Percentiles rank a stretch among this genome's conserved stretches.
These are phyloP conservation scores for Polychaeton citri DNA, from an alignment of 2,329 filamentous ascomycete genomes.

Conservation along the genomic window DNA sequence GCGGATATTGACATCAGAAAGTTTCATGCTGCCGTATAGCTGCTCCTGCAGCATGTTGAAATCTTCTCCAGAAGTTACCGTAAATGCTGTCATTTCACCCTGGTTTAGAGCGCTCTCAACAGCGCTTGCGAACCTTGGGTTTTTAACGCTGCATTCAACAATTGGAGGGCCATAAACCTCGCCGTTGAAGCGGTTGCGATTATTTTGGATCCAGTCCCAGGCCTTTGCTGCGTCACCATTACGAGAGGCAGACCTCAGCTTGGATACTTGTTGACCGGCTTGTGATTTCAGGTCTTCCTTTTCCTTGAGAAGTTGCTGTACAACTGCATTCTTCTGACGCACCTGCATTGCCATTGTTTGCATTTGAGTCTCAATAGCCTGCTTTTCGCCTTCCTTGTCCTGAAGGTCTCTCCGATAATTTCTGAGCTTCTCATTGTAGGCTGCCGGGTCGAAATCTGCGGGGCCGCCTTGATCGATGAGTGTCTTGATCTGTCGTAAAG, in stretches of 20 bases:
- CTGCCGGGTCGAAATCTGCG: constrained; percentile 52
- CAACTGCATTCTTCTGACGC: constrained; percentile 21
- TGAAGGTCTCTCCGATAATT: constrained; percentile 38
- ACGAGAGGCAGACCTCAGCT: constrained; percentile 45
- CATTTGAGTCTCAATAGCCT: constrained; percentile 27
- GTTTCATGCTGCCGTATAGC: constrained; percentile 48
- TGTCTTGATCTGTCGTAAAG: constrained; percentile 50
- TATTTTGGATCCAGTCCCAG: constrained; percentile 70
- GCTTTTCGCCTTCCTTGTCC: constrained; percentile 32
- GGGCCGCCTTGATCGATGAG: constrained; percentile 46
- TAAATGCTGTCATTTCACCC: constrained; percentile 50
- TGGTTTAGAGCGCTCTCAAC: constrained; percentile 45
- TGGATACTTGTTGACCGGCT: constrained; percentile 57
- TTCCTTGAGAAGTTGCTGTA: constrained; percentile 32
- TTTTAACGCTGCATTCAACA: constrained; percentile 65
- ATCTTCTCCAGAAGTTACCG: constrained; percentile 61
- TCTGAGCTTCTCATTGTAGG: constrained; percentile 60
- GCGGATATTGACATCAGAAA: constrained; percentile 60
- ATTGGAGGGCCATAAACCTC: constrained; percentile 71
- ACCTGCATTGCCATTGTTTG: constrained; percentile 19
- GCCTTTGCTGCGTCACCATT: constrained; percentile 48
- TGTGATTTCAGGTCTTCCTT: constrained; percentile 55
- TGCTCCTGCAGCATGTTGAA: constrained; percentile 57
- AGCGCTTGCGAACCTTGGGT: constrained; percentile 50
- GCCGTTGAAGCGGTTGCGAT: constrained; percentile 57